Conservation (phyloP, 768 basidiomycete species). For the Lyophyllum semitale region DNA sequence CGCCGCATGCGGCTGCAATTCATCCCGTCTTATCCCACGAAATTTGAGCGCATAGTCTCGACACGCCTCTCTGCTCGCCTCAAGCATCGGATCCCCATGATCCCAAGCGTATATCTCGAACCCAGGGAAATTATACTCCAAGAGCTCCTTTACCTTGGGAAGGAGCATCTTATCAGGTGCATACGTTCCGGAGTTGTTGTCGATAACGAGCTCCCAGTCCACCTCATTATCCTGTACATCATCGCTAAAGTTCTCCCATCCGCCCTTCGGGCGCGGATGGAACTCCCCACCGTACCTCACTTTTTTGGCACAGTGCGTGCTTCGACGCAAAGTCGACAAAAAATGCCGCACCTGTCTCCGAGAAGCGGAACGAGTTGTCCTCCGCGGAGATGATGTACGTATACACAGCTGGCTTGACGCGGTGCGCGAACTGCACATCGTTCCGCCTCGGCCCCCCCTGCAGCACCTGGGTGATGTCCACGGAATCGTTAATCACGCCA, state of each 20-base stretch:
- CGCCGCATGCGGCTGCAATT: conserved; percentile 62
- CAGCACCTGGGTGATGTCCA: conserved; percentile 53
- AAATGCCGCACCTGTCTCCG: conserved; percentile 85
- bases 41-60: conserved; percentile 61
- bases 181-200: conserved; percentile 88
- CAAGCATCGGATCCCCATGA: conserved; percentile 55
- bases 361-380: conserved; percentile 79
- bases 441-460: conserved; percentile 38
- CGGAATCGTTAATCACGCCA: conserved; percentile 53
- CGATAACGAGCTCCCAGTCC: conserved; percentile 81
- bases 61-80: conserved; percentile 65
- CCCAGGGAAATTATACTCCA: conserved; percentile 77
- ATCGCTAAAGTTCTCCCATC: conserved; percentile 67
- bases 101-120: conserved; percentile 57
- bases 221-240: conserved; percentile 53
- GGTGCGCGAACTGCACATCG: conserved; percentile 26
- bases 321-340: conserved; percentile 87
- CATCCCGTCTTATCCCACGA: conserved; percentile 60
- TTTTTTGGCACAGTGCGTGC: conserved; percentile 71
- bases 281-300: conserved; percentile 82
- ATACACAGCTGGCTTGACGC: conserved; percentile 81
- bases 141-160: conserved; percentile 56
- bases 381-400: conserved; percentile 81
- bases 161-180: conserved; percentile 68
- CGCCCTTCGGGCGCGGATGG: conserved; percentile 70